Base-by-base conservation (phyloP, 2,329 filamentous ascomycete species). In the Colletotrichum phormii region DNA sequence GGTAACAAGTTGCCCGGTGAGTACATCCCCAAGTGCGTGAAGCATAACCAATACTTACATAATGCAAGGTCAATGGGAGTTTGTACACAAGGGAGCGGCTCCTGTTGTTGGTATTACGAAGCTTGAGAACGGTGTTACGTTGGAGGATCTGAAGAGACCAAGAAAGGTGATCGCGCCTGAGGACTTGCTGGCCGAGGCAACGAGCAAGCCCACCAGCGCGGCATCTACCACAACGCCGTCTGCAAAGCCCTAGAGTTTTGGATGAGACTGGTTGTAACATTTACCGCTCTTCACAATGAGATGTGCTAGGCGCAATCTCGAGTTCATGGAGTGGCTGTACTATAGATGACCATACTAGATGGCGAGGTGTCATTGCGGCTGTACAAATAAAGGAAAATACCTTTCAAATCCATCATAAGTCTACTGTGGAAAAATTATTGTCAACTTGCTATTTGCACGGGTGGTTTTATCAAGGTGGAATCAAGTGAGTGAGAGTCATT, bases 21-120 rank as follows among this genome's bases (percentile, higher is more conserved):
- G 90, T 85, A 33, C 0, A 33, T 12, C 5, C 9, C 26, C 13
- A 22, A 31, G 37, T 42, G 26, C 22, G 18, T 31, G 24, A 22
- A 4, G 9, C 42, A 12, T 18, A 15, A n/a, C 15, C 13, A n/a
- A 24, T 12, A 61, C 79, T 81, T 75, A 81, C 66, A 58, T 15
- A 29, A 63, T 15, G 60, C 15, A 67, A 93, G 93, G 94, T 2
- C 87, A 93, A 80, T 99, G 95, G 86, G 95, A 98, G 80, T 98
- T 98, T 80, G 95, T 98, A 42, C 95, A 92, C 86, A 98, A 94
- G 84, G 95, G 95, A 8, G 97, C 98, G 78, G 88, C 95, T 3
- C 91, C 97, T 0, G 90, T 98, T 49, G 96, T 99, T 80, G 97
- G 97, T 35, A 91, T 98, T 75, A 98, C 95, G 24, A 98, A 98